phyloP scores from a whole-genome alignment of 805 yeast species.

The Candida khao-thaluensis region DNA sequence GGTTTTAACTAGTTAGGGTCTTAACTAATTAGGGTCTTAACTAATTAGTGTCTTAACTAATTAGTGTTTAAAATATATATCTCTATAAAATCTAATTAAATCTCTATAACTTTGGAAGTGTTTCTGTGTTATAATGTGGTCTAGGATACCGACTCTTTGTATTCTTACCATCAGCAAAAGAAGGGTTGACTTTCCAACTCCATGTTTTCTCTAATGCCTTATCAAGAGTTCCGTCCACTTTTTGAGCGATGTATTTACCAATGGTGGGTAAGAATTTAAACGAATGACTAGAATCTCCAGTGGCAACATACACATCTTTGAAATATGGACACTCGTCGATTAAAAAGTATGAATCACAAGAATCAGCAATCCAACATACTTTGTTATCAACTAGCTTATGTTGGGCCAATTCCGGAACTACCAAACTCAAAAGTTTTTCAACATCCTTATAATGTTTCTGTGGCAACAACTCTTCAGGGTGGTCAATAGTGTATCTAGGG shows the following conservation, averaged over 20 bases:
- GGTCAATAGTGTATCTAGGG: conserved; percentile 14
- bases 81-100: too few relatives aligned
- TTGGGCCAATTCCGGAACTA: conserved; percentile 16
- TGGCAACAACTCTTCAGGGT: conserved; percentile 16
- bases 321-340: conserved; percentile 37
- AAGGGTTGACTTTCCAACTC: conserved; percentile 15
- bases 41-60: too few relatives aligned
- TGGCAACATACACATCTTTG: conserved; percentile 36
- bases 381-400: conserved; percentile 15
- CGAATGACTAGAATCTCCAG: conserved; percentile 51
- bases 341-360: conserved; percentile 40
- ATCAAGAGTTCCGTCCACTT: conserved; percentile 27
- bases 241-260: conserved; percentile 41
- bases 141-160: conserved; percentile 15
- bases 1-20: too few relatives aligned
- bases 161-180: conserved; percentile 14
- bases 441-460: conserved; percentile 14
- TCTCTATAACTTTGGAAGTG: conserved; percentile 4
- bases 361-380: conserved; percentile 28
- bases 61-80: too few relatives aligned
- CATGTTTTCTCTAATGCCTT: conserved; percentile 21
- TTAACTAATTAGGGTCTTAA: too few relatives aligned
- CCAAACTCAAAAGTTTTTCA: conserved; percentile 11
- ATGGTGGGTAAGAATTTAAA: conserved; percentile 48
- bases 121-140: conserved; percentile 13